Evolutionary conservation across 1,139 yeast species (phyloP).

Genomic region (Nadsonia commutata): DNA sequence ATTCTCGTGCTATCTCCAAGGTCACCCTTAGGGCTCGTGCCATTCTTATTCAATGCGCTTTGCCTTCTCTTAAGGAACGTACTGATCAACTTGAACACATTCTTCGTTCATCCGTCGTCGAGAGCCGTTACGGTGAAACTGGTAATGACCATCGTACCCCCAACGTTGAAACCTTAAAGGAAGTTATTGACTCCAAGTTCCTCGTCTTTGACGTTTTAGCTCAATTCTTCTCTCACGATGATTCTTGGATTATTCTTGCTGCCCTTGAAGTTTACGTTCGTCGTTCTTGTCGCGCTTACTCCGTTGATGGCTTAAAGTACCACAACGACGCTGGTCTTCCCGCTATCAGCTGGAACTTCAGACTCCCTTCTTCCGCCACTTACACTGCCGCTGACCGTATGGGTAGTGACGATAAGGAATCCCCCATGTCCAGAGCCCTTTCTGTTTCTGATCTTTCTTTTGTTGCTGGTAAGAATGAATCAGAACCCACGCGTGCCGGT

Average conservation of each 20-base stretch:
- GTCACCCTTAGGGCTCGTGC: slow-evolving; percentile 96
- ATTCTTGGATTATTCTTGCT: slow-evolving; percentile 84
- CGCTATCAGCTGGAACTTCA: slow-evolving; percentile 79
- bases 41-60: slow-evolving; percentile 85
- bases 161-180: slow-evolving; percentile 62
- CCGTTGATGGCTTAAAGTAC: slow-evolving; percentile 62
- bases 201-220: slow-evolving; percentile 91
- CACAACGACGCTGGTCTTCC: slow-evolving; percentile 43
- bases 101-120: slow-evolving; percentile 80
- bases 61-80: slow-evolving; percentile 92
- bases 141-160: slow-evolving; percentile 64
- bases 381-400: slow-evolving; percentile 16
- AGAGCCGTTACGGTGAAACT: slow-evolving; percentile 70
- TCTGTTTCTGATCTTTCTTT: slow-evolving; percentile 87
- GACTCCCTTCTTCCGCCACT: slow-evolving; percentile 66
- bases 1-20: slow-evolving; percentile 79
- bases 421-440: slow-evolving; percentile 51
- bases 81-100: slow-evolving; percentile 95
- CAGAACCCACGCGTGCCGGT: slow-evolving; percentile 68
- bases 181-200: slow-evolving; percentile 90
- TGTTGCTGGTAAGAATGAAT: slow-evolving; percentile 50
- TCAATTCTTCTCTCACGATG: slow-evolving; percentile 72
- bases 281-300: slow-evolving; percentile 94
- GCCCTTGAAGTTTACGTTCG: slow-evolving; percentile 95
- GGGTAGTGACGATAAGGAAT: slow-evolving; percentile 10